Conservation (phyloP, 2,329 filamentous ascomycete species). For the Tolypocladium tundrense region DNA sequence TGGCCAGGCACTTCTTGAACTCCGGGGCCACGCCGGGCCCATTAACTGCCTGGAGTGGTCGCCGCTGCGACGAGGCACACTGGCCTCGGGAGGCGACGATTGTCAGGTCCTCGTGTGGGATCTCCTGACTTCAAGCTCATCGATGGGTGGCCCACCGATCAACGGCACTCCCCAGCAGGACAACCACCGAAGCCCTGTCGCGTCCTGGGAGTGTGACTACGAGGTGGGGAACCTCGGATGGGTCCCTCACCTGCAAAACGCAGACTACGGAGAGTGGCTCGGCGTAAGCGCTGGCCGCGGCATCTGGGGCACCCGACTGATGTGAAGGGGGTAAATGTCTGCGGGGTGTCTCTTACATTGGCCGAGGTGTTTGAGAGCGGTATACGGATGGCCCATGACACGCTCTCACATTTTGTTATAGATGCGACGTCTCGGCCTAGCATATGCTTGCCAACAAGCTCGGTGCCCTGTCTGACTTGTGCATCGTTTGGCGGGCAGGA, state of each 20-base stretch:
- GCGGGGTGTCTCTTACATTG: neutral
- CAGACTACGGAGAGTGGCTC: slow-evolving; percentile 71
- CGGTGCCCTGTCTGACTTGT: neutral
- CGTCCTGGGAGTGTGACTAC: slow-evolving; percentile 77
- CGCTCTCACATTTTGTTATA: neutral
- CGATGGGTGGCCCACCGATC: slow-evolving; percentile 27
- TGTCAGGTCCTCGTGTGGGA: slow-evolving; percentile 91
- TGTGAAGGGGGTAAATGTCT: slow-evolving; percentile 10
- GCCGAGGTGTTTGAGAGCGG: neutral
- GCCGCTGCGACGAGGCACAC: slow-evolving; percentile 70
- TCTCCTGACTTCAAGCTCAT: slow-evolving; percentile 54
- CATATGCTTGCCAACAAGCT: neutral
- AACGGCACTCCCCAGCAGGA: slow-evolving; percentile 43
- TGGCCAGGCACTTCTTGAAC: slow-evolving; percentile 85
- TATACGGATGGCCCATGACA: neutral
- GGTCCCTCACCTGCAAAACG: slow-evolving; percentile 61
- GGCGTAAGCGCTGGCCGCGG: slow-evolving; percentile 73
- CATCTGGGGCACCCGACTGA: slow-evolving; percentile 61
- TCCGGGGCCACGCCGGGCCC: slow-evolving; percentile 75
- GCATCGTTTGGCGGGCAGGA: neutral
- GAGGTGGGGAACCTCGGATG: slow-evolving; percentile 79
- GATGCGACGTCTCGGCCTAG: neutral
- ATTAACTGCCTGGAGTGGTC: slow-evolving; percentile 97
- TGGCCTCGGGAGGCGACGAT: slow-evolving; percentile 89
- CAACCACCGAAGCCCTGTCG: slow-evolving; percentile 56